These are phyloP conservation scores for Lizanozyma gosingica DNA, from an alignment of 1,139 yeast species.

Conservation along the genomic window DNA sequence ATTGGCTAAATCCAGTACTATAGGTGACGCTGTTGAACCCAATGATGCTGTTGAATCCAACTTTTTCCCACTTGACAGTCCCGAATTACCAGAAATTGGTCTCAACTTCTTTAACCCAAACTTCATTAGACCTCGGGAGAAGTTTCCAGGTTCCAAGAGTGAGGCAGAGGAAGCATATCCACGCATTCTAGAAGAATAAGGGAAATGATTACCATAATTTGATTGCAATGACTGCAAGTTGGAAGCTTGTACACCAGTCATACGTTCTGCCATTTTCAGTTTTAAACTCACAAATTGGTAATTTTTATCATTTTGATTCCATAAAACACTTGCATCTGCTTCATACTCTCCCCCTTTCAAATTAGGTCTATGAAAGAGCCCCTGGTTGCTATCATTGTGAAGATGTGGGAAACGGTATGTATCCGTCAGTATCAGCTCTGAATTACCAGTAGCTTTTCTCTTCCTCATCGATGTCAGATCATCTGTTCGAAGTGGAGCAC, in stretches of 20 bases:
- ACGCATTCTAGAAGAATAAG: constrained; percentile 4
- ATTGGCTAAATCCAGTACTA: background rate
- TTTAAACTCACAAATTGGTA: constrained; percentile 29
- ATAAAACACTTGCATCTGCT: background rate
- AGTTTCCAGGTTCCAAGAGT: background rate
- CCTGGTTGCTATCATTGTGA: constrained; percentile 6
- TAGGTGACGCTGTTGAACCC: background rate
- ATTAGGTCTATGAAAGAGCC: too few species aligned
- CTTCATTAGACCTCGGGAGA: constrained; percentile 1
- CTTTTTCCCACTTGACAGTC: too few species aligned
- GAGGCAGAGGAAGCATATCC: constrained; percentile 3
- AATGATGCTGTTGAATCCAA: too few species aligned
- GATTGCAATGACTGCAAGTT: constrained; percentile 12
- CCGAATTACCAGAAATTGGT: background rate
- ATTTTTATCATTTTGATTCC: constrained; percentile 3
- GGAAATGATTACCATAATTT: background rate
- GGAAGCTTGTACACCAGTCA: background rate
- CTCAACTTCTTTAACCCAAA: background rate
- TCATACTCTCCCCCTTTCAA: too few species aligned
- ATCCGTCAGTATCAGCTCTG: background rate
- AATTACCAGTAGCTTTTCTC: background rate
- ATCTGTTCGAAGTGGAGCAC: background rate
- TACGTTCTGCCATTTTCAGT: constrained; percentile 19
- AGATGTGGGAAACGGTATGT: constrained; percentile 9
- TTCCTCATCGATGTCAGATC: background rate